phyloP scores from a whole-genome alignment of 2,329 filamentous ascomycete genomes.

The Neopestalotiopsis clavispora region DNA sequence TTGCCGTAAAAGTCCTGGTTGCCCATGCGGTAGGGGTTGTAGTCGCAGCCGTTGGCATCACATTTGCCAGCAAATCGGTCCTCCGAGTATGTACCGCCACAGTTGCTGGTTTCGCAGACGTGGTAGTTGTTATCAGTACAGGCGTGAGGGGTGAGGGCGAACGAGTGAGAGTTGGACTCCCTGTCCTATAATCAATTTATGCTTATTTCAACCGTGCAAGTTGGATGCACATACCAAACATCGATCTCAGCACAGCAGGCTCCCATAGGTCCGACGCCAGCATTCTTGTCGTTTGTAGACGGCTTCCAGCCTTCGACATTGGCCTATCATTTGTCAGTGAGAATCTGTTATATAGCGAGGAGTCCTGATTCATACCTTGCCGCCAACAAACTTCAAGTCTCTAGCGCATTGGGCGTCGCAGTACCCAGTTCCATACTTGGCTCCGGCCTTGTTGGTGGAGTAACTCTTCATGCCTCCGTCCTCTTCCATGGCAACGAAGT shows the following conservation, averaged over 20 bases:
- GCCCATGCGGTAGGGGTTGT: slow-evolving; percentile 70
- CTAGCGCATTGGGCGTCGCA: slow-evolving; percentile 58
- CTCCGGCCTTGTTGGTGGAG: slow-evolving; percentile 55
- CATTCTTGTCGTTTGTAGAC: slow-evolving; percentile 54
- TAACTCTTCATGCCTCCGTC: slow-evolving; percentile 57
- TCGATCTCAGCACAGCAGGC: slow-evolving; percentile 66
- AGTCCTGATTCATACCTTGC: neutral
- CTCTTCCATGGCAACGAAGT: slow-evolving; percentile 60
- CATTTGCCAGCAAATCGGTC: slow-evolving; percentile 64
- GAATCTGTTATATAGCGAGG: too few relatives aligned
- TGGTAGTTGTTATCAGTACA: slow-evolving; percentile 54
- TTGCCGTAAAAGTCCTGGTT: slow-evolving; percentile 64
- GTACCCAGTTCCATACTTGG: slow-evolving; percentile 65
- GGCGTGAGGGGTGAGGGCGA: slow-evolving; percentile 65
- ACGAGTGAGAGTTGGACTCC: slow-evolving; percentile 65
- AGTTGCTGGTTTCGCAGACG: slow-evolving; percentile 51
- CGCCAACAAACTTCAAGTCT: slow-evolving; percentile 12
- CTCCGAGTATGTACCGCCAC: slow-evolving; percentile 52
- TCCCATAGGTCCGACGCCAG: slow-evolving; percentile 55
- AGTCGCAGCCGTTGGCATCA: slow-evolving; percentile 70
- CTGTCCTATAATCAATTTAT: slow-evolving; percentile 23
- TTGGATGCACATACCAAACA: slow-evolving; percentile 47
- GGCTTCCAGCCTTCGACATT: slow-evolving; percentile 55
- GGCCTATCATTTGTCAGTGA: slow-evolving; percentile 23
- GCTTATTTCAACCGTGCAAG: too few relatives aligned